Conservation (phyloP, 768 basidiomycete species). For the Cystoderma amianthinum region DNA sequence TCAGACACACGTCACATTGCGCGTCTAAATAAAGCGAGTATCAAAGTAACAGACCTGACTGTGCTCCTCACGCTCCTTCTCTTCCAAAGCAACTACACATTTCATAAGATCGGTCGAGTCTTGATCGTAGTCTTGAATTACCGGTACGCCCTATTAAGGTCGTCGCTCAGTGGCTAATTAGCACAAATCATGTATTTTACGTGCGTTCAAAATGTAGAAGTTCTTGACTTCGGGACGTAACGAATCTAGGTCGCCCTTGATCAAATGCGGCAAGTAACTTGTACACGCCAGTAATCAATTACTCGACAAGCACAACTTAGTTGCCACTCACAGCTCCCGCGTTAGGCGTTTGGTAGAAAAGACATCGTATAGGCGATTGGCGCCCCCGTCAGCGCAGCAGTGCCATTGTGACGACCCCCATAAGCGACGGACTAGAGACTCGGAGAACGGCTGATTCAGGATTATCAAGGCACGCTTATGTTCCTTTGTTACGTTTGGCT, state of each 20-base stretch:
- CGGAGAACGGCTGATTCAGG: conserved; percentile 83
- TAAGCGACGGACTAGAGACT: conserved; percentile 50
- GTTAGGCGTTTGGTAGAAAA: background rate
- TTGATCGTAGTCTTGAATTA: conserved; percentile 66
- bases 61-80: conserved; percentile 40
- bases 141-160: conserved; percentile 58
- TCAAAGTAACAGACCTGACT: conserved; percentile 24
- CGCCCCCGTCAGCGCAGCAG: conserved; percentile 84
- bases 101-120: conserved; percentile 96
- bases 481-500: conserved; percentile 4
- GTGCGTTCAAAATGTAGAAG: conserved; percentile 60
- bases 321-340: background rate
- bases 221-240: conserved; percentile 63
- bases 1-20: conserved; percentile 16
- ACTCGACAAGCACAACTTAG: no score
- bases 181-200: no score
- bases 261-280: conserved; percentile 79
- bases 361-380: conserved; percentile 72
- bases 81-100: conserved; percentile 61
- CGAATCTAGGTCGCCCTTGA: conserved; percentile 95
- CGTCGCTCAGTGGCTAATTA: no score
- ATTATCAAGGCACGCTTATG: conserved; percentile 63
- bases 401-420: conserved; percentile 48
- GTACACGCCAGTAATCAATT: conserved; percentile 5
- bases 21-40: no score